These are phyloP conservation scores for Ceratobasidium papillatum DNA, from an alignment of 1,284 basidiomycete genomes.

Conservation along the genomic window DNA sequence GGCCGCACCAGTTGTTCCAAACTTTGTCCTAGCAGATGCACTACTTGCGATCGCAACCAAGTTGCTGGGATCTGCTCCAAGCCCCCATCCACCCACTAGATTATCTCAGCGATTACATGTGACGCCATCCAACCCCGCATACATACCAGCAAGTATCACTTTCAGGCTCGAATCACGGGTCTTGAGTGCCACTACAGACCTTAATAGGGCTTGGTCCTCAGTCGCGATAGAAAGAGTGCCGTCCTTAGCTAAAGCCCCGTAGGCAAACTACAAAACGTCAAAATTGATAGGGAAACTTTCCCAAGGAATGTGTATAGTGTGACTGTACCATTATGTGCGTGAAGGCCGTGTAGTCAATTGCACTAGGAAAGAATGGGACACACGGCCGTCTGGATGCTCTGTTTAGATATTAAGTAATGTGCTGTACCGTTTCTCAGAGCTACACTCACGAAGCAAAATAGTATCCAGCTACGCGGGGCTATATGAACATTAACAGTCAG, in stretches of 20 bases:
- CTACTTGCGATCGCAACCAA: conserved; percentile 27
- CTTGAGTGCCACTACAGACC: conserved; percentile 26
- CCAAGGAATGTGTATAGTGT: not conserved
- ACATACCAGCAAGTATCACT: conserved; percentile 37
- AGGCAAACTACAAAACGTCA: conserved; percentile 21
- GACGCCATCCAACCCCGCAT: not conserved
- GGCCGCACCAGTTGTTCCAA: conserved; percentile 35
- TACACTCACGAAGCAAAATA: conserved; percentile 36
- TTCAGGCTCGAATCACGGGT: not conserved
- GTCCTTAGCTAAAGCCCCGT: conserved; percentile 27
- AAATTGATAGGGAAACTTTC: not conserved
- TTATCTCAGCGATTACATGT: not conserved
- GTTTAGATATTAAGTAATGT: not conserved
- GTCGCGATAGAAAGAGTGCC: conserved; percentile 38
- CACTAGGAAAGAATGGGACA: conserved; percentile 26
- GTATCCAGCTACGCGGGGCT: conserved; percentile 34
- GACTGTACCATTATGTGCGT: conserved; percentile 25
- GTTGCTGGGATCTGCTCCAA: conserved; percentile 32
- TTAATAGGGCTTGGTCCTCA: conserved; percentile 21
- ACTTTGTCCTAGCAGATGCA: conserved; percentile 33
- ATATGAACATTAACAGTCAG: not conserved
- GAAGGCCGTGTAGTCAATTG: conserved; percentile 8
- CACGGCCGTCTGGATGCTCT: conserved; percentile 26
- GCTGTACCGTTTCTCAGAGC: too few relatives aligned
- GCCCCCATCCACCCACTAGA: conserved; percentile 40